phyloP scores from a whole-genome alignment of 169 alveolate species.

The Cryptosporidium meleagridis region DNA sequence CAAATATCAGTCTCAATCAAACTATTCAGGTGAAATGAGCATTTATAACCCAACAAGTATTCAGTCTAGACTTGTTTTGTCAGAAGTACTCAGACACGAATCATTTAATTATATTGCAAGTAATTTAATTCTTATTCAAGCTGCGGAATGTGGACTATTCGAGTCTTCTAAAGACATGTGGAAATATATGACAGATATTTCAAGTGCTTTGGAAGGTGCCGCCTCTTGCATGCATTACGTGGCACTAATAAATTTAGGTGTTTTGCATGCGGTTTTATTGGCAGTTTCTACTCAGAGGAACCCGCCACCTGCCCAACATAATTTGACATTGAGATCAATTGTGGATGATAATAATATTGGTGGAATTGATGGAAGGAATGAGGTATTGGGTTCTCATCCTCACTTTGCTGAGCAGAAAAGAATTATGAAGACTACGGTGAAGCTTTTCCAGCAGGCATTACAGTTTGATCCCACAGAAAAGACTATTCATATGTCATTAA shows the following conservation, averaged over 20 bases:
- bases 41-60: conserved; percentile 38
- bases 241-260: conserved; percentile 51
- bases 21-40: conserved; percentile 15
- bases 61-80: conserved; percentile 49
- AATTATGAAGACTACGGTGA: conserved; percentile 27
- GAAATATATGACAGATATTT: conserved; percentile 58
- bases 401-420: conserved; percentile 55
- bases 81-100: conserved; percentile 40
- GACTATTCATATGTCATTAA: conserved; percentile 33
- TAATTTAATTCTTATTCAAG: conserved; percentile 37
- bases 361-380: conserved; percentile 22
- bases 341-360: conserved; percentile 31
- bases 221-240: conserved; percentile 52
- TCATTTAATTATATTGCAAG: conserved; percentile 58
- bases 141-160: conserved; percentile 44
- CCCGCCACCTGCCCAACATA: conserved; percentile 70
- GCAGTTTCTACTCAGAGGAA: conserved; percentile 42
- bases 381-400: conserved; percentile 62
- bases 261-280: conserved; percentile 35
- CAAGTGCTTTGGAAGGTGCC: conserved; percentile 55
- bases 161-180: conserved; percentile 48
- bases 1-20: conserved; percentile 17
- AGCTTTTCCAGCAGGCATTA: conserved; percentile 56
- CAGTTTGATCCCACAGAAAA: conserved; percentile 63
- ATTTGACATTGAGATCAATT: conserved; percentile 51